Conservation (phyloP, 2,329 filamentous ascomycete genomes). For the Ilyonectria sp. region DNA sequence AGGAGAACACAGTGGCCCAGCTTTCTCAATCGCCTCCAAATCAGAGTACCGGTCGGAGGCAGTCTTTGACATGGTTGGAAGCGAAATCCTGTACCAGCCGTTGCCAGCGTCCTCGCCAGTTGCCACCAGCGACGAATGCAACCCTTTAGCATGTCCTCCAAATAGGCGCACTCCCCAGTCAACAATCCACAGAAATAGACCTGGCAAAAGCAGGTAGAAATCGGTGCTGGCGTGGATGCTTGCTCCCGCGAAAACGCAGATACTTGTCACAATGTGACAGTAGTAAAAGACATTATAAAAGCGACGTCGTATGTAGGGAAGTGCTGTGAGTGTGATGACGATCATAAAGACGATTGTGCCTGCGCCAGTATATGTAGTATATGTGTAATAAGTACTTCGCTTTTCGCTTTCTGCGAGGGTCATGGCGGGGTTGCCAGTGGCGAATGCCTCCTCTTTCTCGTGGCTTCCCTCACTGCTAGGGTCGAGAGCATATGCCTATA, state of each 20-base stretch:
- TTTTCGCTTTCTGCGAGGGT: slow-evolving; percentile 22
- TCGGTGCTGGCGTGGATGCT: slow-evolving; percentile 26
- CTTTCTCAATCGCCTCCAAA: not conserved
- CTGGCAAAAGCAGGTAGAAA: slow-evolving; percentile 24
- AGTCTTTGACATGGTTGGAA: not conserved
- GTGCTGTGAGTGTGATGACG: slow-evolving; percentile 15
- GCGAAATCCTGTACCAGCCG: slow-evolving; percentile 22
- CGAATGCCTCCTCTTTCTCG: slow-evolving; percentile 7
- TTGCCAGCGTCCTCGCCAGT: slow-evolving; percentile 16
- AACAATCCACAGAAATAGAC: slow-evolving; percentile 18
- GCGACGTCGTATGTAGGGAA: slow-evolving; percentile 18
- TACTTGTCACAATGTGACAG: slow-evolving; percentile 9
- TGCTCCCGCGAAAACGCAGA: slow-evolving; percentile 17
- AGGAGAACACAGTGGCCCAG: not conserved
- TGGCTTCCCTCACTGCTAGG: slow-evolving; percentile 10
- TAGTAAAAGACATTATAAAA: slow-evolving; percentile 28
- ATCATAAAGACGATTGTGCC: slow-evolving; percentile 6
- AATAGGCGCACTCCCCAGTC: slow-evolving; percentile 20
- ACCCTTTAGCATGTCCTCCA: slow-evolving; percentile 10
- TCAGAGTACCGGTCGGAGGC: not conserved
- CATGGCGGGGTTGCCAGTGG: slow-evolving; percentile 26
- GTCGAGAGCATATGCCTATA: slow-evolving; percentile 11
- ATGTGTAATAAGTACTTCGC: slow-evolving; percentile 18
- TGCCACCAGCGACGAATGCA: not conserved
- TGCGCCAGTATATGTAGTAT: slow-evolving; percentile 23